These are phyloP conservation scores for Neodidymelliopsis sp. DNA, from an alignment of 2,329 filamentous ascomycete genomes.

Conservation along the genomic window DNA sequence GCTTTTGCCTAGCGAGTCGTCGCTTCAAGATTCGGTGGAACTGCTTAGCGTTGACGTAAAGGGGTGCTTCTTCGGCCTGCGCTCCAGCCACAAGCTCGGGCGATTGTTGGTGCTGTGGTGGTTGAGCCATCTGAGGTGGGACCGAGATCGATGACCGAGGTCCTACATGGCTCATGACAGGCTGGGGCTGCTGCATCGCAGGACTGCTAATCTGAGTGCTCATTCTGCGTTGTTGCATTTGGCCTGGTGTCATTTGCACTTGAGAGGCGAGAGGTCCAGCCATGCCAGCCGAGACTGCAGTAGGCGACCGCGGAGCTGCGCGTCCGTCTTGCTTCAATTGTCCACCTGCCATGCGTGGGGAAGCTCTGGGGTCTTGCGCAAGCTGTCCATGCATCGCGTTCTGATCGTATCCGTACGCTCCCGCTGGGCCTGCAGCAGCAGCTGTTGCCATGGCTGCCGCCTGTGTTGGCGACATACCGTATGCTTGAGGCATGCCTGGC, in stretches of 20 bases:
- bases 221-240: slow-evolving; percentile 50
- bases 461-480: slow-evolving; percentile 82
- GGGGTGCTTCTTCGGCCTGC: slow-evolving; percentile 82
- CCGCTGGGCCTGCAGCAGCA: slow-evolving; percentile 80
- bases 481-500: slow-evolving; percentile 74
- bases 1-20: slow-evolving; percentile 87
- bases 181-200: slow-evolving; percentile 71
- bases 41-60: slow-evolving; percentile 99
- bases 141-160: slow-evolving; percentile 59
- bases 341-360: slow-evolving; percentile 76
- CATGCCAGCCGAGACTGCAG: slow-evolving; percentile 70
- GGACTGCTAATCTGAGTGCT: slow-evolving; percentile 52
- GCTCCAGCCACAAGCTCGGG: slow-evolving; percentile 77
- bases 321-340: slow-evolving; percentile 72
- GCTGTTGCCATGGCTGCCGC: slow-evolving; percentile 94
- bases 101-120: slow-evolving; percentile 75
- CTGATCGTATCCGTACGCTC: slow-evolving; percentile 69
- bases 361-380: slow-evolving; percentile 65
- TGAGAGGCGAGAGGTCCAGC: slow-evolving; percentile 49
- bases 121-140: slow-evolving; percentile 60
- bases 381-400: slow-evolving; percentile 67
- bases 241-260: slow-evolving; percentile 47
- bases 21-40: slow-evolving; percentile 97
- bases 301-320: slow-evolving; percentile 78
- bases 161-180: slow-evolving; percentile 75